Evolutionary conservation across 1,284 basidiomycete genomes (phyloP), one percentile per base, ranked within the genome.

Genomic region (Phylloporus sp.): DNA sequence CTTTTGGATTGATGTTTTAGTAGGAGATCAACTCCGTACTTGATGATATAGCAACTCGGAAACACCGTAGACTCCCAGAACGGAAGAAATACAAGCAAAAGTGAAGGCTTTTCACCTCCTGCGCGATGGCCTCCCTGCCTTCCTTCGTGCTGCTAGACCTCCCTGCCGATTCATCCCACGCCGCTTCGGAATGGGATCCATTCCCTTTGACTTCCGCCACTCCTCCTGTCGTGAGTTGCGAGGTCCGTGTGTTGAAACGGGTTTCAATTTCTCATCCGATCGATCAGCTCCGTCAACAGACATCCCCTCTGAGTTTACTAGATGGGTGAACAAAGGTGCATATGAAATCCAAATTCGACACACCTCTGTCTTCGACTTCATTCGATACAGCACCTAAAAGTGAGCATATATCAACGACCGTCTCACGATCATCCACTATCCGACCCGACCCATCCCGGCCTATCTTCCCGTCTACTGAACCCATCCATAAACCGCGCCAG

Each of bases 141-240:
- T 90, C 65, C 86, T 81, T 62, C 82, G 79, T 47, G 84, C 88
- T 37, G 84, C 84, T 31, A 86, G 62, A 18, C 77, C 78, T 42
- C 90, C 91, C 72, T 92, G 88, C 47, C 86, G 81, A 71, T 91
- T 92, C 81, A 89, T 84, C 31, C 83, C 84, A 47, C 76, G 79
- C 17, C 80, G 74, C 66, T 80, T 81, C 12, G 84, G 80, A 61
- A 84, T 76, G 31, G 86, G 76, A 13, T 80, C 70, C 76, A 92
- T 71, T 51, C 92, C 91, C 71, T 92, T 93, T 44, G 92, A 89
- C 63, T 77, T 76, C 69, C 91, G 81, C 92, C 92, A 93, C 68
- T 87, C 82, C 69, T 92, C 90, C 66, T 88, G 81, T 61, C 91
- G 81, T 56, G 91, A 91, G 51, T 80, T 79, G 47, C 91, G 86